Percentiles rank a stretch among this genome's conserved stretches.
These are phyloP conservation scores for Macrophomina tecta DNA, from an alignment of 2,329 filamentous ascomycete species.

Conservation along the genomic window DNA sequence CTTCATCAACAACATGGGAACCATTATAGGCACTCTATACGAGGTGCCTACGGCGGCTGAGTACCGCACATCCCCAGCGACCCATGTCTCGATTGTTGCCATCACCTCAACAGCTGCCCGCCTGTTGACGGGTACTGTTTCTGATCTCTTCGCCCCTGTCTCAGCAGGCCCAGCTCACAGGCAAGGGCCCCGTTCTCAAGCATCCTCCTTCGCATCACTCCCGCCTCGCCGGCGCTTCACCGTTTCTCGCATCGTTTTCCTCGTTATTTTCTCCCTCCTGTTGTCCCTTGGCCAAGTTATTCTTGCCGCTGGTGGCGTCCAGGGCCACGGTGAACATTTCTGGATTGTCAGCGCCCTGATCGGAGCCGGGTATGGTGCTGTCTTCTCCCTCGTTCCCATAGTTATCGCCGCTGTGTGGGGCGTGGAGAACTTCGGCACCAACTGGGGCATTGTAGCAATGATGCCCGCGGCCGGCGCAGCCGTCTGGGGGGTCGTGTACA, in stretches of 20 bases:
- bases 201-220: slow-evolving; percentile 48
- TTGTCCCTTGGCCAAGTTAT: slow-evolving; percentile 77
- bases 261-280: slow-evolving; percentile 75
- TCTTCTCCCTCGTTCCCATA: slow-evolving; percentile 88
- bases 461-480: slow-evolving; percentile 87
- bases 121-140: slow-evolving; percentile 85
- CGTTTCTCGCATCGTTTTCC: slow-evolving; percentile 79
- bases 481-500: slow-evolving; percentile 91
- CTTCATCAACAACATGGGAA: slow-evolving; percentile 97
- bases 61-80: slow-evolving; percentile 69
- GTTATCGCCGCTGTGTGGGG: slow-evolving; percentile 98
- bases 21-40: slow-evolving; percentile 86
- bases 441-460: slow-evolving; percentile 95
- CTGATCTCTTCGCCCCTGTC: slow-evolving; percentile 78
- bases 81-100: slow-evolving; percentile 91
- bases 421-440: slow-evolving; percentile 97
- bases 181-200: slow-evolving; percentile 53
- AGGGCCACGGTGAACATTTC: slow-evolving; percentile 78
- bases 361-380: slow-evolving; percentile 89
- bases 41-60: slow-evolving; percentile 59
- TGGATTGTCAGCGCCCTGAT: slow-evolving; percentile 84
- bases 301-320: slow-evolving; percentile 76
- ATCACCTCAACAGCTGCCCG: slow-evolving; percentile 89
- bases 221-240: slow-evolving; percentile 52
- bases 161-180: slow-evolving; percentile 61